Evolutionary conservation across 768 basidiomycete species (phyloP), one percentile per base, ranked within the genome.

Genomic region (Hygrophorus russula): DNA sequence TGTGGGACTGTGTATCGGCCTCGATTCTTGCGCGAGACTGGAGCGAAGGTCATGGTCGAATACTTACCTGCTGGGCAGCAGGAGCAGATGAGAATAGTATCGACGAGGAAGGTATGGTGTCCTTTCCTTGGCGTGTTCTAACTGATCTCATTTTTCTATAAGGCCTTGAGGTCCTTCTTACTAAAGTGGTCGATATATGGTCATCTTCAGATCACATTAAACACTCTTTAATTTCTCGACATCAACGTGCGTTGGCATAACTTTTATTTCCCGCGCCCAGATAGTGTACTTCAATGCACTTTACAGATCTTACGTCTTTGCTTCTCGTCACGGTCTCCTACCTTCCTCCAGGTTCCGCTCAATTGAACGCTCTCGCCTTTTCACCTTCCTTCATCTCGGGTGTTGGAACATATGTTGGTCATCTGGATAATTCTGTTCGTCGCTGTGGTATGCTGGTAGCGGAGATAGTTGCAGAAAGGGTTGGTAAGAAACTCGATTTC

Each of bases 381-480:
- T 78, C 75, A 10, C 65, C 78, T 4, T 46, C 65, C 1, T 82
- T 97, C 54, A 70, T 97, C 48, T 63, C 66, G 15, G 76, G 76
- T 10, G 69, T 96, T 36, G 74, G 80, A 5, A 60, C 62, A 4
- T 97, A 96, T 54, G 77, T 99, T 36, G 70, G 70, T 0, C 89
- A 94, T 59, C 62, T 80, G 5, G 89, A 94, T 42, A 61, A 67
- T 1, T 69, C 78, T 3, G 72, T 96, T 14, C 80, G 94, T 3
- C 73, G 81, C 18, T 85, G 90, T 51, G 96, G 96, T 2, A 94
- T 99, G 91, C 71, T 97, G 28, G 79, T 77, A 0, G 94, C 87
- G 0, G 94, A 99, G 61, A 66, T 82, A 13, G 71, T 83, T 7
- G 85, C 89, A 0, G 63, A 66, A 4, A 65, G 67, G 19, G 68